These are phyloP conservation scores for Trichothecium sympodiale DNA, from an alignment of 2,329 filamentous ascomycete genomes.

Conservation along the genomic window DNA sequence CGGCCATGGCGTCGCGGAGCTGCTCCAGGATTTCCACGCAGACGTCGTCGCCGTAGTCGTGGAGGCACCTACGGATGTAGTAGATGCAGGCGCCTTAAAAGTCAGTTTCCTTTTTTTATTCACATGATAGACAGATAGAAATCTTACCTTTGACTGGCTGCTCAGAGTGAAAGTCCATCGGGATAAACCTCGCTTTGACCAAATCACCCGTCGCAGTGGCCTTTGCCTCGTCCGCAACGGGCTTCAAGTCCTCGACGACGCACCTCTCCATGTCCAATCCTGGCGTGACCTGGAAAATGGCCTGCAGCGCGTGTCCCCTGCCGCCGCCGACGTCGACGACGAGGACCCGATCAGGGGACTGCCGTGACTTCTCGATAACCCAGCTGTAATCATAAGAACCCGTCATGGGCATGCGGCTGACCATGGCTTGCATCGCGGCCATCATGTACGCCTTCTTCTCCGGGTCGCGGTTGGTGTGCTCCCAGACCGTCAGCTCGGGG, in stretches of 20 bases:
- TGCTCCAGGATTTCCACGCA: slow-evolving; percentile 18
- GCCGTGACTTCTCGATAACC: slow-evolving; percentile 8
- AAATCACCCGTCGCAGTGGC: slow-evolving; percentile 8
- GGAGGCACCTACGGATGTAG: slow-evolving; percentile 23
- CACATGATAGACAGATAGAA: background rate
- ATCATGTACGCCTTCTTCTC: slow-evolving; percentile 15
- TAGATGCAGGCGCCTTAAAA: slow-evolving; percentile 21
- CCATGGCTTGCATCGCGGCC: slow-evolving; percentile 14
- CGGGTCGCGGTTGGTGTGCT: slow-evolving; percentile 14
- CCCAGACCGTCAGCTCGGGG: slow-evolving; percentile 19
- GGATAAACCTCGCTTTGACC: slow-evolving; percentile 10
- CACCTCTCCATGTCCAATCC: slow-evolving; percentile 15
- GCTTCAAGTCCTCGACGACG: slow-evolving; percentile 18
- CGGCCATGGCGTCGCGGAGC: slow-evolving; percentile 16
- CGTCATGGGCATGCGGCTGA: slow-evolving; percentile 11
- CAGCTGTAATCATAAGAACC: slow-evolving; percentile 20
- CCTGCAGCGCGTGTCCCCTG: slow-evolving; percentile 17
- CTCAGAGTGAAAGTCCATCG: slow-evolving; percentile 18
- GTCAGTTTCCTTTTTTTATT: slow-evolving; percentile 1
- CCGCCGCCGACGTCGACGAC: slow-evolving; percentile 23
- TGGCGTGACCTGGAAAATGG: slow-evolving; percentile 13
- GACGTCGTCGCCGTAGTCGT: slow-evolving; percentile 23
- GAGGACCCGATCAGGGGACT: slow-evolving; percentile 8
- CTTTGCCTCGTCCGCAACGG: slow-evolving; percentile 16
- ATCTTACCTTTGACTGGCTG: slow-evolving; percentile 19